Evolutionary conservation across 306 rosid genomes (phyloP).

Genomic region (Casuarina cunninghamiana): DNA sequence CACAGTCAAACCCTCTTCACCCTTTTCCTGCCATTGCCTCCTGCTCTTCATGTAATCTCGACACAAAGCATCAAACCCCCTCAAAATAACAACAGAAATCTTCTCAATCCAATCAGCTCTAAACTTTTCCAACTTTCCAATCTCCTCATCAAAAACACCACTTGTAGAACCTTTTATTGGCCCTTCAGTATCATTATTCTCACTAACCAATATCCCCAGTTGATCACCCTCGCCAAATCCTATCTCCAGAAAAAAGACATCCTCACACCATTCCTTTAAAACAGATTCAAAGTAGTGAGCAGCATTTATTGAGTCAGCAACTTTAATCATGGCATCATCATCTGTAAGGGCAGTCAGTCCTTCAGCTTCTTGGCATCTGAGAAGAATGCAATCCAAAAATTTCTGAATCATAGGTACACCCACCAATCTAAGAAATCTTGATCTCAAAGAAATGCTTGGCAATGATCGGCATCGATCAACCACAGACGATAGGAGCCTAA

Average conservation of each 20-base stretch:
- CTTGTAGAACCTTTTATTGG: slow-evolving; percentile 36
- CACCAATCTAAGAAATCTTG: slow-evolving; percentile 70
- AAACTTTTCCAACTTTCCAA: slow-evolving; percentile 64
- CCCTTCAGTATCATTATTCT: slow-evolving; percentile 28
- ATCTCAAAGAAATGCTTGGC: slow-evolving; percentile 59
- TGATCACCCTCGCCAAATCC: slow-evolving; percentile 43
- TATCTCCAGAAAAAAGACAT: slow-evolving; percentile 77
- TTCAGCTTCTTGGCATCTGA: slow-evolving; percentile 98
- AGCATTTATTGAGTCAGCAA: slow-evolving; percentile 78
- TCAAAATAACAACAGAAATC: slow-evolving; percentile 66
- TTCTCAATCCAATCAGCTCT: slow-evolving; percentile 77
- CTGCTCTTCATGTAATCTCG: slow-evolving; percentile 77
- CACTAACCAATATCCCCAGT: slow-evolving; percentile 22
- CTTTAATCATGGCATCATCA: slow-evolving; percentile 77
- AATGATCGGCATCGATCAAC: slow-evolving; percentile 75
- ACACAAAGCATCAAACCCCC: slow-evolving; percentile 79
- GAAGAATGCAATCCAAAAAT: slow-evolving; percentile 52
- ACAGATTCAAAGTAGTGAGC: slow-evolving; percentile 69
- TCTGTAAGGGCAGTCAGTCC: slow-evolving; percentile 87
- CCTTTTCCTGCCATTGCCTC: slow-evolving; percentile 85
- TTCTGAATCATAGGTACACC: slow-evolving; percentile 63
- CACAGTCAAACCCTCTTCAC: slow-evolving; percentile 77
- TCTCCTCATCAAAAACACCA: slow-evolving; percentile 65
- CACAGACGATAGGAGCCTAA: slow-evolving; percentile 56
- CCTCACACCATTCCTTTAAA: slow-evolving; percentile 85